Evolutionary conservation across 2,329 filamentous ascomycete species (phyloP), one percentile per base, ranked within the genome.

Genomic region (Sporothrix variecibatus): DNA sequence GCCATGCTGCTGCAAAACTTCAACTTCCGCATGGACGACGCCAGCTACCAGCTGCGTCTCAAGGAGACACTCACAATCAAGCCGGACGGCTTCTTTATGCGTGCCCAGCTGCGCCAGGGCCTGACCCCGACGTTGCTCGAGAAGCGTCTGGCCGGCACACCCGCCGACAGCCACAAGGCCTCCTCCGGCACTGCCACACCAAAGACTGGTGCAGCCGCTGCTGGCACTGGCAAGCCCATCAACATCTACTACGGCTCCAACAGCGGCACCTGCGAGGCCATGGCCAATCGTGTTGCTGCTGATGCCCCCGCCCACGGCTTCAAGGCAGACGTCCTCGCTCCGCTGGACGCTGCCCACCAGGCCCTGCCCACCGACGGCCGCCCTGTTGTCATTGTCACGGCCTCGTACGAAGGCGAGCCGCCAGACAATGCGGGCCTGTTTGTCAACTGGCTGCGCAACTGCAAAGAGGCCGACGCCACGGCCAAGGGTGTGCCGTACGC

Each of bases 331-430:
- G 88, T 87, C 17, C 86, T 87, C 1, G 79, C 94, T 0, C 87
- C 90, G 0, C 88, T 84, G 67, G 85, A 67, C 8, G 62, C 62
- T 5, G 62, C 38, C n/a, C 62, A 67, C 62, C 62, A 67, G 62
- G 62, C 62, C n/a, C 38, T 67, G 23, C 62, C 62, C 38, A 67
- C 62, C 23, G 62, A 67, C 38, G 62, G 62, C 23, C 62, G 38
- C 28, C 38, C 84, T 65, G 86, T 93, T 0, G 83, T 93, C 31
- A 86, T 94, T 67, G 86, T 95, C 75, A 90, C 90, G 0, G 87
- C 92, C 0, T 78, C 89, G 1, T 95, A 94, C 77, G 92, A 95
- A 78, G 93, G 93, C 0, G 86, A 93, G 72, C 91, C 93, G 0
- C 89, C 92, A 0, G 91, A 93, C 75, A 94, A 95, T 75, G 93